A percentile compares a stretch with the other conserved stretches of the same genome.
phyloP scores from a whole-genome alignment of 495 filamentous ascomycete genomes.

The Hypoxylon fuscum region DNA sequence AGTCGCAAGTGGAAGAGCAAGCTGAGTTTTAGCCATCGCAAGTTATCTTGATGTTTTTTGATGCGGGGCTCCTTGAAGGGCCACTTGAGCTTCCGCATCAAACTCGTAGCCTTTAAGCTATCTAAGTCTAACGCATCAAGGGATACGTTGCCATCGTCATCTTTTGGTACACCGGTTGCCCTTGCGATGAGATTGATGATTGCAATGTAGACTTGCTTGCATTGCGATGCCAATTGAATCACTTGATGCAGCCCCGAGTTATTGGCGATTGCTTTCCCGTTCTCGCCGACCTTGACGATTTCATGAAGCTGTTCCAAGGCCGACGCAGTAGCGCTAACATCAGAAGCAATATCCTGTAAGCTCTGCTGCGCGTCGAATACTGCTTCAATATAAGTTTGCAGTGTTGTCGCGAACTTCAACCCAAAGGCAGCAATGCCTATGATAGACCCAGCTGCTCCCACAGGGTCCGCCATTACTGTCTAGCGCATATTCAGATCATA shows the following conservation, averaged over 20 bases:
- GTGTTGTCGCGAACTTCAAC: slow-evolving; percentile 31
- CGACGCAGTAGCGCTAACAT: slow-evolving; percentile 31
- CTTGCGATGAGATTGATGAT: slow-evolving; percentile 30
- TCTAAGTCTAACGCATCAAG: slow-evolving; percentile 11
- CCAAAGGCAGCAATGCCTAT: slow-evolving; percentile 30
- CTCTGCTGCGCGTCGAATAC: slow-evolving; percentile 16
- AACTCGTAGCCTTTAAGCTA: slow-evolving; percentile 4
- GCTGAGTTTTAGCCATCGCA: slow-evolving; percentile 31
- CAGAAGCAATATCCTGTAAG: slow-evolving; percentile 19
- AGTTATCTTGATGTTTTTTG: slow-evolving; percentile 21
- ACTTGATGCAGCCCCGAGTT: slow-evolving; percentile 27
- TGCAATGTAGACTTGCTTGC: slow-evolving; percentile 30
- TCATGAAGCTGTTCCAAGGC: slow-evolving; percentile 31
- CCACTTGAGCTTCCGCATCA: slow-evolving; percentile 22
- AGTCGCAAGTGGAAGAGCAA: slow-evolving; percentile 23
- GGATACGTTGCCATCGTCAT: slow-evolving; percentile 13
- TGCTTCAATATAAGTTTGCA: slow-evolving; percentile 27
- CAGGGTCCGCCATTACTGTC: slow-evolving; percentile 22
- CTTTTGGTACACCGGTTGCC: slow-evolving; percentile 12
- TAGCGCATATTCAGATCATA: not conserved
- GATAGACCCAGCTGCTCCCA: slow-evolving; percentile 23
- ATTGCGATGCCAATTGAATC: slow-evolving; percentile 27
- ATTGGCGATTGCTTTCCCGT: slow-evolving; percentile 17
- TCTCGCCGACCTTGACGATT: slow-evolving; percentile 8
- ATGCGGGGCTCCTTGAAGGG: slow-evolving; percentile 26